A percentile compares a stretch with the other conserved stretches of the same genome.
Evolutionary conservation across 331 rosid species (phyloP).

Genomic region (Phaseolus coccineus): DNA sequence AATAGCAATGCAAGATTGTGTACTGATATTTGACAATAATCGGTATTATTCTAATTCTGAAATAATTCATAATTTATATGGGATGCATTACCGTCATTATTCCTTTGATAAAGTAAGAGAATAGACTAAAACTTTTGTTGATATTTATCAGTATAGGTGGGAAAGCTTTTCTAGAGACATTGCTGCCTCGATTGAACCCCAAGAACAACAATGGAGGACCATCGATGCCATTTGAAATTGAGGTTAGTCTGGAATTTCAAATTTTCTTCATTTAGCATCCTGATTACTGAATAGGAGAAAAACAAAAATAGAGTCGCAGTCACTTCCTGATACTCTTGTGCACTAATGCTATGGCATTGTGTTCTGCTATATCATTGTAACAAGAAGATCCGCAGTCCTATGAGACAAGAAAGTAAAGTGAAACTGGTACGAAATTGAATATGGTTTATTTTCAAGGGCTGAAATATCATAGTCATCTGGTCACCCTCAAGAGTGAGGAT

Average conservation of each 20-base stretch:
- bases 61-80: slow-evolving; percentile 21
- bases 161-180: slow-evolving; percentile 83
- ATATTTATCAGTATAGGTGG: slow-evolving; percentile 79
- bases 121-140: slow-evolving; percentile 44
- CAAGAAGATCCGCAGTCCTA: neutral
- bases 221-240: slow-evolving; percentile 93
- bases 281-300: slow-evolving; percentile 12
- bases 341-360: slow-evolving; percentile 11
- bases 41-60: slow-evolving; percentile 60
- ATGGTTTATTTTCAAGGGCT: slow-evolving; percentile 16
- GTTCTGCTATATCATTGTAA: slow-evolving; percentile 7
- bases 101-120: slow-evolving; percentile 30
- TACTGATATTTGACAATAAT: slow-evolving; percentile 83
- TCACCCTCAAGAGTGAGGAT: slow-evolving; percentile 20
- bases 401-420: neutral
- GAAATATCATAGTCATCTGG: slow-evolving; percentile 6
- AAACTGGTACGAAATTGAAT: neutral
- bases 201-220: slow-evolving; percentile 82
- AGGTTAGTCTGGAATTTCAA: slow-evolving; percentile 63
- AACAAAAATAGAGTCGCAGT: slow-evolving; percentile 20
- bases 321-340: slow-evolving; percentile 32
- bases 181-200: slow-evolving; percentile 90
- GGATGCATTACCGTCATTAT: slow-evolving; percentile 24
- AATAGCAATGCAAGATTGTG: slow-evolving; percentile 88
- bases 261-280: slow-evolving; percentile 25